These are phyloP conservation scores for Syzygium syzygioides DNA, from an alignment of 441 rosid genomes.

Conservation along the genomic window DNA sequence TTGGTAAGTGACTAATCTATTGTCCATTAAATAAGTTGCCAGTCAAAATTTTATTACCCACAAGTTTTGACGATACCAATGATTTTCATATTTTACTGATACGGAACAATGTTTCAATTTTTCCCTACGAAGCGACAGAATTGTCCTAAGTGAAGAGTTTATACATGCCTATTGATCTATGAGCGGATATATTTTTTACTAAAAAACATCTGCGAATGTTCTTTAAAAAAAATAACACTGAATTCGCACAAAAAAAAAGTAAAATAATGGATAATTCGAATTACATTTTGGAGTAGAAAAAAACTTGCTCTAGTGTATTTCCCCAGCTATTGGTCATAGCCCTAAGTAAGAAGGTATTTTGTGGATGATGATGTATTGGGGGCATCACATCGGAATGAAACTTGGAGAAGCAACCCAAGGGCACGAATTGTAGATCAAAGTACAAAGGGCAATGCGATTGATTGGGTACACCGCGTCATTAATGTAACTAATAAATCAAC, in stretches of 20 bases:
- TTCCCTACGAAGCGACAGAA: not conserved
- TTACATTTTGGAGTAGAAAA: not conserved
- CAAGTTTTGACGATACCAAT: not conserved
- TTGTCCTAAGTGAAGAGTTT: not conserved
- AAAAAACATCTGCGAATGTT: not conserved
- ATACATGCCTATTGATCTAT: not conserved
- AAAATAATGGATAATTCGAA: not conserved
- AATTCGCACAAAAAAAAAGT: rapidly evolving
- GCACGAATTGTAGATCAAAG: rapidly evolving
- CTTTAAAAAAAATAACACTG: not conserved
- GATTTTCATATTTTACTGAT: not conserved
- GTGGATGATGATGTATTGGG: not conserved
- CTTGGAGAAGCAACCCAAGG: not conserved
- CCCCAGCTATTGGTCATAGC: not conserved
- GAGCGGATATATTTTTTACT: not conserved
- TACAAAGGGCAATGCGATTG: not conserved
- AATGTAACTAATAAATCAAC: not conserved
- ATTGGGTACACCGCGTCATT: rapidly evolving
- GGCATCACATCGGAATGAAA: not conserved
- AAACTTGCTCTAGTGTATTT: not conserved
- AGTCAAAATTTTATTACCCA: not conserved
- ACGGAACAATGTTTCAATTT: not conserved
- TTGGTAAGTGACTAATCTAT: not conserved
- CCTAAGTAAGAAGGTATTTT: not conserved
- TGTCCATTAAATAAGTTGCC: not conserved